Percentiles rank a stretch among this genome's conserved stretches.
These are phyloP conservation scores for Aspergillus arachidicola DNA, from an alignment of 2,329 filamentous ascomycete genomes.

Conservation along the genomic window DNA sequence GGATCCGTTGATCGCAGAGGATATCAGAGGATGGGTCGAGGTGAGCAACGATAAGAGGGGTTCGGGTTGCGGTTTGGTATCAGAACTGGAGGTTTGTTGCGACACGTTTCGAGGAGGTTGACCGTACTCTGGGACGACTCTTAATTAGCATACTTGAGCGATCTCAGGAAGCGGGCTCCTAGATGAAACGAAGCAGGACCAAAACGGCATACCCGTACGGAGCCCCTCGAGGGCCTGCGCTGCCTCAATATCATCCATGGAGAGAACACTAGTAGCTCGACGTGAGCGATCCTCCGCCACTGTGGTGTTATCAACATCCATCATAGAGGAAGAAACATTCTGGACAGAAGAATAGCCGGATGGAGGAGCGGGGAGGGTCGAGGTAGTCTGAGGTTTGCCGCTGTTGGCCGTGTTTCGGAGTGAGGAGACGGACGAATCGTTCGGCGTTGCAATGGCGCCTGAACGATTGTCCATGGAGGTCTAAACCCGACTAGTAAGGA, in stretches of 20 bases:
- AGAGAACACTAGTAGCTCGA: conserved; percentile 50
- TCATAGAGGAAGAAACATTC: conserved; percentile 35
- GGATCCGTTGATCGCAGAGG: conserved; percentile 80
- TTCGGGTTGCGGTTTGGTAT: conserved; percentile 62
- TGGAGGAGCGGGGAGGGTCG: conserved; percentile 14
- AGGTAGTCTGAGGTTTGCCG: conserved; percentile 7
- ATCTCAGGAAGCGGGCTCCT: too few species aligned
- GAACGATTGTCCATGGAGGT: conserved; percentile 24
- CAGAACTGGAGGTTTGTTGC: conserved; percentile 35
- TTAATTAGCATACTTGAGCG: neutral
- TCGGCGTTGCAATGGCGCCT: conserved; percentile 20
- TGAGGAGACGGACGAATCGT: conserved; percentile 17
- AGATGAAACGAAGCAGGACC: neutral
- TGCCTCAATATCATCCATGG: conserved; percentile 58
- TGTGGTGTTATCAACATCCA: conserved; percentile 43
- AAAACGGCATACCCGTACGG: conserved; percentile 62
- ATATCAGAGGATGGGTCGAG: conserved; percentile 82
- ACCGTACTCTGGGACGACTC: conserved; percentile 59
- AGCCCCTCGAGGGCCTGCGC: conserved; percentile 76
- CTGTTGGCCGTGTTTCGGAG: conserved; percentile 17
- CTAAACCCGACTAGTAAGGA: conserved; percentile 8
- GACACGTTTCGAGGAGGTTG: conserved; percentile 60
- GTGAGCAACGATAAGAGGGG: conserved; percentile 85
- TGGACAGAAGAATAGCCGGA: conserved; percentile 21
- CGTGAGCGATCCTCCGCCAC: conserved; percentile 43